Percentiles rank a stretch among this genome's conserved stretches.
Evolutionary conservation across 768 basidiomycete genomes (phyloP).

Genomic region (Hygrophoropsis aurantiaca): DNA sequence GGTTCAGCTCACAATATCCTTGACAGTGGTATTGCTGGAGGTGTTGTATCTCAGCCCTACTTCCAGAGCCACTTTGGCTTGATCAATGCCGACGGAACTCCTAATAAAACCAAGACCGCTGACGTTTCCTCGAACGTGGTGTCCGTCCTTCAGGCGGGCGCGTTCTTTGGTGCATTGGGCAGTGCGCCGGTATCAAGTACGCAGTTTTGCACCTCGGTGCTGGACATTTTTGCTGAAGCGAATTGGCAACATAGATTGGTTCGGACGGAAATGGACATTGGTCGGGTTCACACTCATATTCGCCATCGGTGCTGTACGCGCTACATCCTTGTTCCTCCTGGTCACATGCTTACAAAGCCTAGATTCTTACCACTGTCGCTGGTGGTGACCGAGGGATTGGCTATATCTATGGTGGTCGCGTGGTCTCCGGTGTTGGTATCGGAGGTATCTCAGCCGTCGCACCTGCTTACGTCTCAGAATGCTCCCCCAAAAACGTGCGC

Average conservation of each 20-base stretch:
- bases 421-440: conserved; percentile 77
- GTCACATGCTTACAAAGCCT: background rate
- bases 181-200: conserved; percentile 70
- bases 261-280: conserved; percentile 69
- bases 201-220: conserved; percentile 14
- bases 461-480: conserved; percentile 85
- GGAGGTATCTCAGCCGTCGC: conserved; percentile 84
- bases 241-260: conserved; percentile 38
- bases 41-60: conserved; percentile 62
- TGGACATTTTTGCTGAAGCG: background rate
- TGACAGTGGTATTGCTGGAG: conserved; percentile 60
- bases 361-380: conserved; percentile 75
- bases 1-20: background rate
- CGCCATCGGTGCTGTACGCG: conserved; percentile 62
- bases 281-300: conserved; percentile 64
- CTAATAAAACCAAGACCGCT: conserved; percentile 40
- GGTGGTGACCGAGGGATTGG: conserved; percentile 53
- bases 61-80: conserved; percentile 68
- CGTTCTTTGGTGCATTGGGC: conserved; percentile 83
- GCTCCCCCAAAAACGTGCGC: conserved; percentile 82
- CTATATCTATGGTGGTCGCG: conserved; percentile 80
- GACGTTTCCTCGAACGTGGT: conserved; percentile 81
- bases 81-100: conserved; percentile 40
- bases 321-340: background rate
- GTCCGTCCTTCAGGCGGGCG: conserved; percentile 83